These are phyloP conservation scores for Rosa chinensis DNA, from an alignment of 306 rosid species.

Conservation along the genomic window DNA sequence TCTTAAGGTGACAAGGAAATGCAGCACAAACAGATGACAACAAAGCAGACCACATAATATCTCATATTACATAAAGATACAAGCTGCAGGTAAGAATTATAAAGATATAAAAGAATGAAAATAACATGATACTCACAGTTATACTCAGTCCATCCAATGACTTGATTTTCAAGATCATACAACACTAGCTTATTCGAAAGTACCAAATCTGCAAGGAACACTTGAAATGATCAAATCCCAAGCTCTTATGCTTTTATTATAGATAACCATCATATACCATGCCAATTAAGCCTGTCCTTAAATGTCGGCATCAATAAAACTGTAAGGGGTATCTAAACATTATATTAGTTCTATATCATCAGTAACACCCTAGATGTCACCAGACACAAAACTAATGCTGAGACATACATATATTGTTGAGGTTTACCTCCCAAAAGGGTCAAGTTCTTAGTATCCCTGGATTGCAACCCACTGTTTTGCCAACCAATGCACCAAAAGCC, in stretches of 20 bases:
- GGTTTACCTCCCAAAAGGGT: conserved; percentile 90
- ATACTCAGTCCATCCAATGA: conserved; percentile 92
- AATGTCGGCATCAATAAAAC: not conserved
- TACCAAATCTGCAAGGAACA: conserved; percentile 74
- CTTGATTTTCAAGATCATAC: conserved; percentile 86
- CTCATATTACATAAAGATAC: not conserved
- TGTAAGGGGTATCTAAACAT: not conserved
- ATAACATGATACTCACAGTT: conserved; percentile 65
- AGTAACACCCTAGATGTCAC: not conserved
- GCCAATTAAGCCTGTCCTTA: not conserved
- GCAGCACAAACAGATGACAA: not conserved
- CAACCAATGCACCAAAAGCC: conserved; percentile 93
- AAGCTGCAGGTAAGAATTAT: not conserved
- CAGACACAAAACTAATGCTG: not conserved
- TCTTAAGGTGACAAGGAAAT: not conserved
- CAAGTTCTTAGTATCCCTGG: conserved; percentile 82
- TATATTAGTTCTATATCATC: not conserved
- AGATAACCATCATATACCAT: not conserved
- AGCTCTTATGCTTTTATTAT: not conserved
- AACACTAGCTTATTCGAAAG: conserved; percentile 89
- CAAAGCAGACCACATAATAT: not conserved
- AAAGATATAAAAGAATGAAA: not conserved
- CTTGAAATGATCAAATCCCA: conserved; percentile 8
- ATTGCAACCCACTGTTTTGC: conserved; percentile 94
- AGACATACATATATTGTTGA: conserved; percentile 15